phyloP scores from a whole-genome alignment of 2,329 filamentous ascomycete species.

The Paraphoma chrysanthemicola region DNA sequence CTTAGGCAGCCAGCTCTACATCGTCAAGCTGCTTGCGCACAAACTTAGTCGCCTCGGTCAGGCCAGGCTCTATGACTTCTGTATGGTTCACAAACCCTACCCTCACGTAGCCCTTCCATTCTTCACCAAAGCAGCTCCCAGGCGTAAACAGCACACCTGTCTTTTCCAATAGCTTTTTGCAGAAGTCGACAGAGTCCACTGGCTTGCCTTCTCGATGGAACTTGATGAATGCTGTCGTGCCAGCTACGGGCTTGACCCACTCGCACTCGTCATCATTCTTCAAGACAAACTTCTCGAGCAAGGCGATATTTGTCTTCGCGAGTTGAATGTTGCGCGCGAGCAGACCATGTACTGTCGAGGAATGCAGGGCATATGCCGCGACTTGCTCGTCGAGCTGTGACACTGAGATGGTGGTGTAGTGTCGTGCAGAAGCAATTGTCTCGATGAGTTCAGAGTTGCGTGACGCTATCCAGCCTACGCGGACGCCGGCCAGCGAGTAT shows the following conservation, averaged over 20 bases:
- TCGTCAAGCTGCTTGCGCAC: constrained; percentile 64
- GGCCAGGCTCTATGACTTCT: constrained; percentile 69
- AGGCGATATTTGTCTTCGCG: constrained; percentile 69
- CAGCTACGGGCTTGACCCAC: constrained; percentile 78
- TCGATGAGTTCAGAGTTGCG: constrained; percentile 68
- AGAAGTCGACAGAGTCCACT: constrained; percentile 77
- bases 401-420: constrained; percentile 88
- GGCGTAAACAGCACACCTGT: constrained; percentile 78
- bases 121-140: constrained; percentile 76
- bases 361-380: constrained; percentile 75
- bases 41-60: constrained; percentile 64
- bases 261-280: constrained; percentile 68
- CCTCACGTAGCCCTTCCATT: constrained; percentile 75
- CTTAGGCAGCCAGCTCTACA: constrained; percentile 49
- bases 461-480: constrained; percentile 82
- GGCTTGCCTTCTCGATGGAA: constrained; percentile 68
- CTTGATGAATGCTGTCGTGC: constrained; percentile 79
- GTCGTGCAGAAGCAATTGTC: constrained; percentile 68
- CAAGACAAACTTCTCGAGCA: constrained; percentile 73
- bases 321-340: constrained; percentile 70
- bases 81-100: constrained; percentile 79
- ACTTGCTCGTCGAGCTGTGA: constrained; percentile 82
- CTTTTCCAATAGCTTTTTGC: constrained; percentile 69
- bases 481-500: constrained; percentile 81
- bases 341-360: constrained; percentile 68